Base-by-base conservation (phyloP, 495 filamentous ascomycete genomes). In the Penicillium turbatum region DNA sequence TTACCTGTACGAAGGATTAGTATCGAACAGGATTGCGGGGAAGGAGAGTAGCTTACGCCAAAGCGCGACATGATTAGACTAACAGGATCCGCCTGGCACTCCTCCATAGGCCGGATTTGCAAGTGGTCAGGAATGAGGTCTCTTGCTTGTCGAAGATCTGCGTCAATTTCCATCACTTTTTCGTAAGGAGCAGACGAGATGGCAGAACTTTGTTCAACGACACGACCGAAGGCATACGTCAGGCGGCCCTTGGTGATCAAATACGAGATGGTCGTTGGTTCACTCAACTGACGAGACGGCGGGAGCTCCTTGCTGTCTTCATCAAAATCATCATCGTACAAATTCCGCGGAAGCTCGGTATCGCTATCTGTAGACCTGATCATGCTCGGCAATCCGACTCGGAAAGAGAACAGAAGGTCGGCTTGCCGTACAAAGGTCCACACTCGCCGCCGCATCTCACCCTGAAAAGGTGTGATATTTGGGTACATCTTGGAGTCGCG, bases 261-360 rank as follows among this genome's bases (percentile, higher is more conserved):
- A 71, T 90, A 97, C 2, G 86, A 88, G 39, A 93, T 82, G 7
- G 88, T 88, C 2, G 93, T 99, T 6, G 88, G 82, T 67, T 97
- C 91, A 16, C 79, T 79, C 32, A 75, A 72, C 9, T 89, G 86
- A 51, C 90, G 79, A 0, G 89, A 82, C 5, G 84, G 82, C 10
- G 93, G 93, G 21, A 97, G 74, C 8, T 78, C 75, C 63, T 86
- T 86, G 57, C 81, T 88, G 42, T 86, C 83, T 41, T 91, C 86
- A 41, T 86, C 83, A 41, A 97, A 88, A 60, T 97, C 95, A 59
- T 97, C 92, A 63, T 99, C 93, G 64, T 90, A 92, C 21, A 97
- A 76, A 67, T 97, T 99, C 55, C 86, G 80, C 13, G 93, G 93
- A 31, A 96, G 69, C 49, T 88, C 82, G 0, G 89, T 88, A 62